Evolutionary conservation across 2,329 filamentous ascomycete species (phyloP).

Genomic region (Aspergillus hortae): DNA sequence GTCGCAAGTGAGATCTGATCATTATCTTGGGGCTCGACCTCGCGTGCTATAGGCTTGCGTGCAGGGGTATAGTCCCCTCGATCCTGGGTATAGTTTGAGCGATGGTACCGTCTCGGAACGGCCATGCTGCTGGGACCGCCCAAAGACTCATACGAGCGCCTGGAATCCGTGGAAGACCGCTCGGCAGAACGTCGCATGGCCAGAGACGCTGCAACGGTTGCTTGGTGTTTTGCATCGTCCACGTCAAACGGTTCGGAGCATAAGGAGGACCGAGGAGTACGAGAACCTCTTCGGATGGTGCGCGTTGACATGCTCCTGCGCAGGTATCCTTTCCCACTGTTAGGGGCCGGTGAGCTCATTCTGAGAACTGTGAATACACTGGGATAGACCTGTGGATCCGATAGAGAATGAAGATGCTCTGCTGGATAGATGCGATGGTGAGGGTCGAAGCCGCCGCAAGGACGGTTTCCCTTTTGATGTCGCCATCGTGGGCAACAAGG

Average conservation of each 20-base stretch:
- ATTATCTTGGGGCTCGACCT: background rate
- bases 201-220: conserved; percentile 39
- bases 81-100: conserved; percentile 12
- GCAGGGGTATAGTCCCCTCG: conserved; percentile 10
- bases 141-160: conserved; percentile 26
- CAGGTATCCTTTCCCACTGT: conserved; percentile 27
- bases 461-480: background rate
- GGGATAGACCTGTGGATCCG: background rate
- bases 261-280: conserved; percentile 17
- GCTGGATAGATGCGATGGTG: conserved; percentile 6
- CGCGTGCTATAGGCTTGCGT: conserved; percentile 1
- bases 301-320: conserved; percentile 38
- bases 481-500: background rate
- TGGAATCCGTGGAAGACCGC: conserved; percentile 23
- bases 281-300: conserved; percentile 28
- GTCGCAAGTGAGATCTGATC: conserved; percentile 15
- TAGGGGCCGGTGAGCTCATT: conserved; percentile 27
- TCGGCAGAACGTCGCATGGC: conserved; percentile 40
- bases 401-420: conserved; percentile 8
- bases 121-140: conserved; percentile 26
- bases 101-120: conserved; percentile 21
- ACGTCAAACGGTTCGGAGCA: conserved; percentile 26
- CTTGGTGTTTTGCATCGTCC: conserved; percentile 30
- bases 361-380: conserved; percentile 8
- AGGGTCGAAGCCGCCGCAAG: background rate